phyloP scores from a whole-genome alignment of 2,329 filamentous ascomycete species.

The Fonsecaea nubica region DNA sequence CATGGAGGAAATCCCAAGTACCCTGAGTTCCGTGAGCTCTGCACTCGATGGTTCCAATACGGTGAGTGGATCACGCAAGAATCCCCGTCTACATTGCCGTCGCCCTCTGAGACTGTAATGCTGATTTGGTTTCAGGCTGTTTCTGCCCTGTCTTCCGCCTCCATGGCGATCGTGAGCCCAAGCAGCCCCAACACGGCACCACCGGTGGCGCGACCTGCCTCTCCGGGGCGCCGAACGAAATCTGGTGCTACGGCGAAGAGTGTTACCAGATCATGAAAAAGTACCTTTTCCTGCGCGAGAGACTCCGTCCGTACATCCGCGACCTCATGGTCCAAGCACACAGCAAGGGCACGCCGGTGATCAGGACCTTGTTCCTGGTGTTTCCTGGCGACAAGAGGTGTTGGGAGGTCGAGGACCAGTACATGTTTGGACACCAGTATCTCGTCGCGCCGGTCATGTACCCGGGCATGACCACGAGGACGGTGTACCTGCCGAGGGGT shows the following conservation, averaged over 20 bases:
- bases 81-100: background rate
- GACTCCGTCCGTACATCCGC: conserved; percentile 64
- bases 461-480: conserved; percentile 53
- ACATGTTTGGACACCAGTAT: conserved; percentile 69
- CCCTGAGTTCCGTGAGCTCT: conserved; percentile 65
- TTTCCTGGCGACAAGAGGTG: conserved; percentile 62
- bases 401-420: conserved; percentile 67
- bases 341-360: conserved; percentile 65
- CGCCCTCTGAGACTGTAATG: background rate
- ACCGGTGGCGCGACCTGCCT: conserved; percentile 48
- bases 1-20: conserved; percentile 68
- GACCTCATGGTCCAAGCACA: conserved; percentile 66
- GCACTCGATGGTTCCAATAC: conserved; percentile 74
- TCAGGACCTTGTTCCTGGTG: conserved; percentile 68
- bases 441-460: conserved; percentile 63
- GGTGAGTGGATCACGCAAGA: conserved; percentile 49
- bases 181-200: conserved; percentile 52
- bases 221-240: conserved; percentile 65
- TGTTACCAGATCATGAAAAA: conserved; percentile 66
- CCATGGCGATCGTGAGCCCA: conserved; percentile 70
- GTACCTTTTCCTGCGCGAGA: conserved; percentile 65
- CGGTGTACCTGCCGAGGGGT: conserved; percentile 62
- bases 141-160: conserved; percentile 69
- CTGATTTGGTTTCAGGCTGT: conserved; percentile 56
- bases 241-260: conserved; percentile 70